phyloP scores from a whole-genome alignment of 1,139 yeast genomes.

The Candida mesenterica region DNA sequence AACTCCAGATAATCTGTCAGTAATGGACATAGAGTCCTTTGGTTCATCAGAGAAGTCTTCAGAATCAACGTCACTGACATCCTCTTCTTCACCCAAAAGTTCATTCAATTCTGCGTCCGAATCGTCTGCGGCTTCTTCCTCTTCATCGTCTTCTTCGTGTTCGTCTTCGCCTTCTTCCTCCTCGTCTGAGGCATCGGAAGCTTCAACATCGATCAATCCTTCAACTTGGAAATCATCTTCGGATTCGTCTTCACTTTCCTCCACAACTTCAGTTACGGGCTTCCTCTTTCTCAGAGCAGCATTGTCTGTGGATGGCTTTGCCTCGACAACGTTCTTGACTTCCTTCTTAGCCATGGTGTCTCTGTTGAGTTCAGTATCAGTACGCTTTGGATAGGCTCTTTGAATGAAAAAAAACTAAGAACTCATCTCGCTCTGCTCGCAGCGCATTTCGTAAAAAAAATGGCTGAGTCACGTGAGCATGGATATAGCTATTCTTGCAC shows the following conservation, averaged over 20 bases:
- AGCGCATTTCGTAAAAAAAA: background rate
- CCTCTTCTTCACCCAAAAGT: conserved; percentile 53
- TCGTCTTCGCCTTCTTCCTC: conserved; percentile 32
- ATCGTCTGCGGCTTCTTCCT: conserved; percentile 38
- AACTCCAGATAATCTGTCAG: conserved; percentile 55
- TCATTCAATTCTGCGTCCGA: conserved; percentile 63
- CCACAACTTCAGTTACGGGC: conserved; percentile 15
- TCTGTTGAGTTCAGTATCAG: conserved; percentile 1
- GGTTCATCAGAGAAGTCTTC: conserved; percentile 52
- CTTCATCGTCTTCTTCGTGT: conserved; percentile 24
- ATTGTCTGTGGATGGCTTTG: conserved; percentile 5
- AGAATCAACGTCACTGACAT: conserved; percentile 33
- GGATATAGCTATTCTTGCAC: too few species aligned
- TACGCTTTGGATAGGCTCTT: background rate
- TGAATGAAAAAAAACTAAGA: conserved; percentile 8
- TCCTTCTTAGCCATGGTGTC: conserved; percentile 10
- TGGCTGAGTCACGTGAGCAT: conserved; percentile 6
- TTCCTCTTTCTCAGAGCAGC: conserved; percentile 16
- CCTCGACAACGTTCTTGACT: conserved; percentile 6
- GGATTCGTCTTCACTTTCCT: conserved; percentile 18
- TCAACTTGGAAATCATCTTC: conserved; percentile 29
- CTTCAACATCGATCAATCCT: conserved; percentile 26
- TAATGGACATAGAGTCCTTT: conserved; percentile 47
- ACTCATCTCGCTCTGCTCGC: conserved; percentile 8
- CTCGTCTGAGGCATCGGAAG: conserved; percentile 15